Base-by-base conservation (phyloP, 169 alveolate genomes). In the Cryptosporidium xiaoi region DNA sequence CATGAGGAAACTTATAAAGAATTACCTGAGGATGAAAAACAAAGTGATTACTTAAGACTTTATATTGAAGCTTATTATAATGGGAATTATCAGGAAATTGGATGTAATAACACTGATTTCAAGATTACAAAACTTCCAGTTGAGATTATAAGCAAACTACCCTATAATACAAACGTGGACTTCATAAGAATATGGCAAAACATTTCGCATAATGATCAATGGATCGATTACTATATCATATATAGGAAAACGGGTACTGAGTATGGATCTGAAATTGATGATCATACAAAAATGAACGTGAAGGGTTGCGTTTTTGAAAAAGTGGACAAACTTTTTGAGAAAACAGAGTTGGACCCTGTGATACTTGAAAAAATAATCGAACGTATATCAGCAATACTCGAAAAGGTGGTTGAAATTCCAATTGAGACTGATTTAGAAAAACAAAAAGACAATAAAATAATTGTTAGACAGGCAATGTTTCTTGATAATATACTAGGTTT, bases 101-200 rank as follows among this genome's bases (percentile, higher is more conserved):
- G 48, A 40, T 40, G 10, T 8, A 40, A 40, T 3, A 40, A 3
- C 10, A 6, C 1, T 6, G 48, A 40, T 40, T 40, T 40, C 13
- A 40, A 8, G 48, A 1, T 8, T 3, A 1, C 10, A 66, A 1
- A 6, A 58, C 18, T 51, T 27, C 87, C 87, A 40, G 27, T 44
- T 24, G 53, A 10, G 34, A 33, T 71, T 27, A 15, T 71, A 2
- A 27, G 51, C 36, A 71, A 18, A 33, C 16, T 71, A 46, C 46
- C 36, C 10, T 56, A 56, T 13, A 77, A 48, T 1, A 20, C 65
- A 5, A 20, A 18, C n/a, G 56, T 77, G 24, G 87, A 77, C 4
- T 77, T 77, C 64, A 33, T 77, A 18, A 31, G 34, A 20, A 77
- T 77, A 15, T 77, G 87, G 87, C 69, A 77, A 8, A 60, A 77